Percentiles rank a stretch among this genome's conserved stretches.
Evolutionary conservation across 202 grass and related monocot genomes (phyloP).

Genomic region (Cymbopogon flexuosus): DNA sequence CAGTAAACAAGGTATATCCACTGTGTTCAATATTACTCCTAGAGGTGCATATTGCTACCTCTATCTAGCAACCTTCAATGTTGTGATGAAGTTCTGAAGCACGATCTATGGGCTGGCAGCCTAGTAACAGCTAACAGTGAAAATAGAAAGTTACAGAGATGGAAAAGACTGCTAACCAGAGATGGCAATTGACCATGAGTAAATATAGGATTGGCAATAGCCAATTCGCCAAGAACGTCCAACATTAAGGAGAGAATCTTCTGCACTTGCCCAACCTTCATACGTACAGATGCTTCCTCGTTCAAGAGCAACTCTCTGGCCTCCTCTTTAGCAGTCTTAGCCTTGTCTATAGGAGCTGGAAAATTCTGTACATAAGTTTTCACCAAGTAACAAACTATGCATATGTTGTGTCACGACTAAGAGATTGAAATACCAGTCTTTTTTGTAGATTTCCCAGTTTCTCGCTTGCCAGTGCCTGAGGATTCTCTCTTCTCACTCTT

Average conservation of each 20-base stretch:
- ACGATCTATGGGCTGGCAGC: neutral
- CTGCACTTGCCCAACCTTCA: slow-evolving; percentile 72
- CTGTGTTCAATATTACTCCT: neutral
- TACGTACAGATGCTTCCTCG: slow-evolving; percentile 75
- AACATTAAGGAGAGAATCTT: slow-evolving; percentile 82
- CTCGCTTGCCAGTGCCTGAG: slow-evolving; percentile 51
- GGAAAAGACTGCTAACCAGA: slow-evolving; percentile 53
- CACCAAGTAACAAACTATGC: slow-evolving; percentile 1
- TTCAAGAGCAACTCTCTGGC: slow-evolving; percentile 76
- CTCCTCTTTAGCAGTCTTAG: slow-evolving; percentile 94
- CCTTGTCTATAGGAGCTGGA: slow-evolving; percentile 67
- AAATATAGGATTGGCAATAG: slow-evolving; percentile 89
- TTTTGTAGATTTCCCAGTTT: slow-evolving; percentile 62
- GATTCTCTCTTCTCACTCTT: slow-evolving; percentile 70
- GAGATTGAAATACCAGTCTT: slow-evolving; percentile 56
- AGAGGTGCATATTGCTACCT: neutral
- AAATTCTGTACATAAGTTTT: slow-evolving; percentile 28
- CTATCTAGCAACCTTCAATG: neutral
- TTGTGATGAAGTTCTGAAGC: slow-evolving; percentile 1
- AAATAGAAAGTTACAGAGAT: neutral
- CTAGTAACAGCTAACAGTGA: slow-evolving; percentile 16
- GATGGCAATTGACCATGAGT: slow-evolving; percentile 85
- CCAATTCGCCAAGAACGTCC: slow-evolving; percentile 75
- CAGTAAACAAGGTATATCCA: neutral
- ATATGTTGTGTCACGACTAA: slow-evolving; percentile 8